Evolutionary conservation across 2,329 filamentous ascomycete species (phyloP), one percentile per base, ranked within the genome.

Genomic region (Microascus cirrosus): DNA sequence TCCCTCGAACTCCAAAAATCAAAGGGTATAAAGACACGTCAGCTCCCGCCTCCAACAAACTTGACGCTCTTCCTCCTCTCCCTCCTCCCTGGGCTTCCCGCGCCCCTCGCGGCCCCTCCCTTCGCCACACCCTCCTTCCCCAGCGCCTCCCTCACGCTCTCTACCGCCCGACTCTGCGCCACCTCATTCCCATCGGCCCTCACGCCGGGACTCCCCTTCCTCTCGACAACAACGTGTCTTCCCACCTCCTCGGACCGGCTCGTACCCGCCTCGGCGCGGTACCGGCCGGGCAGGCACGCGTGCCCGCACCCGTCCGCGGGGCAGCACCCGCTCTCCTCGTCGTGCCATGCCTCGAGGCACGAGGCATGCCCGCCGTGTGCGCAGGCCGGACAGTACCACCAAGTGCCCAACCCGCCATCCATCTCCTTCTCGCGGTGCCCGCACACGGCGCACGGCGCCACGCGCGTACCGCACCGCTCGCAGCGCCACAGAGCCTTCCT

Each of bases 61-160:
- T 85, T 86, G 63, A 86, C 83, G 61, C 81, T 85, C 75, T 84
- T 85, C 66, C 81, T 74, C 61, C 81, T 73, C 66, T 84, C 82
- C 59, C 80, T 68, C 53, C 79, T 77, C 1, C 65, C 68, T 3
- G 67, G 63, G 3, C 65, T 62, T 57, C 71, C 35, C 6, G 28
- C 28, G 28, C 22, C 63, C 1, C 75, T 76, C 1, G 54, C 15
- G 69, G 67, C 25, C 65, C 61, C 2, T 62, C 60, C 25, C 50
- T 6, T 32, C 2, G 18, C 20, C 12, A 6, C 8, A 2, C 11
- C 45, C n/a, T 34, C 51, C 24, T 12, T 28, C 64, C 62, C 53
- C 15, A 83, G 68, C 2, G 77, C 71, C 62, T 83, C 82, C 1
- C 82, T 71, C 5, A 81, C 83, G 60, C 77, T 77, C 59, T 83